phyloP scores from a whole-genome alignment of 192 early-diverging fungal species.

The Backusella macrospora region DNA sequence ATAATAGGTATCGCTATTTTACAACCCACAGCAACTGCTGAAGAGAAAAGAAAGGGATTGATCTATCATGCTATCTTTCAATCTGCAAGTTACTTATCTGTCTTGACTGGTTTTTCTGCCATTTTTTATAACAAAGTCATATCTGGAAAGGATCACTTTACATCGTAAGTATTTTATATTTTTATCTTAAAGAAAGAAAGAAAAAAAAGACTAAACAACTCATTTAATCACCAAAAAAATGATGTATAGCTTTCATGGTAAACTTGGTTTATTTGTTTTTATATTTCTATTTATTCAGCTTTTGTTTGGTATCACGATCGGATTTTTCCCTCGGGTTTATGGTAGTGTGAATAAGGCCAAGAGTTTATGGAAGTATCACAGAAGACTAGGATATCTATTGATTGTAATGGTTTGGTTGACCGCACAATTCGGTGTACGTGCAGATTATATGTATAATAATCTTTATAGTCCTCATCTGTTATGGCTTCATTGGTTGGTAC shows the following conservation, averaged over 20 bases:
- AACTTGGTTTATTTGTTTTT: slow-evolving; percentile 37
- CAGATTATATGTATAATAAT: slow-evolving; percentile 35
- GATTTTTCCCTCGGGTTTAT: slow-evolving; percentile 30
- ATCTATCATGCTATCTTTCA: slow-evolving; percentile 38
- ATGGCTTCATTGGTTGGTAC: slow-evolving; percentile 31
- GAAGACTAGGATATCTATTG: slow-evolving; percentile 40
- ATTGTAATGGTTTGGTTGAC: slow-evolving; percentile 39
- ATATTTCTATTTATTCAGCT: slow-evolving; percentile 34
- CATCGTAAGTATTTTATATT: no score
- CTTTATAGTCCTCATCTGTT: slow-evolving; percentile 22
- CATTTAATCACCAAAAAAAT: background rate
- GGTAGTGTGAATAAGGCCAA: slow-evolving; percentile 36
- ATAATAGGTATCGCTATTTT: slow-evolving; percentile 38
- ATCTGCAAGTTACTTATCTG: slow-evolving; percentile 20
- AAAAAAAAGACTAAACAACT: background rate
- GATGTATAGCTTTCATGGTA: slow-evolving; percentile 32
- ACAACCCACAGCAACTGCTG: slow-evolving; percentile 33
- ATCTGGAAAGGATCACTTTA: slow-evolving; percentile 36
- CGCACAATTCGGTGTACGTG: slow-evolving; percentile 40
- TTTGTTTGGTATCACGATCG: slow-evolving; percentile 36
- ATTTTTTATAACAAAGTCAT: slow-evolving; percentile 36
- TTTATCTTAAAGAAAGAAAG: background rate
- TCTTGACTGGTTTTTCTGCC: slow-evolving; percentile 26
- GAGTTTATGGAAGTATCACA: slow-evolving; percentile 44
- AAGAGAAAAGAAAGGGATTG: slow-evolving; percentile 37